phyloP scores from a whole-genome alignment of 106 monocot genomes.

The Hemerocallis citrina region DNA sequence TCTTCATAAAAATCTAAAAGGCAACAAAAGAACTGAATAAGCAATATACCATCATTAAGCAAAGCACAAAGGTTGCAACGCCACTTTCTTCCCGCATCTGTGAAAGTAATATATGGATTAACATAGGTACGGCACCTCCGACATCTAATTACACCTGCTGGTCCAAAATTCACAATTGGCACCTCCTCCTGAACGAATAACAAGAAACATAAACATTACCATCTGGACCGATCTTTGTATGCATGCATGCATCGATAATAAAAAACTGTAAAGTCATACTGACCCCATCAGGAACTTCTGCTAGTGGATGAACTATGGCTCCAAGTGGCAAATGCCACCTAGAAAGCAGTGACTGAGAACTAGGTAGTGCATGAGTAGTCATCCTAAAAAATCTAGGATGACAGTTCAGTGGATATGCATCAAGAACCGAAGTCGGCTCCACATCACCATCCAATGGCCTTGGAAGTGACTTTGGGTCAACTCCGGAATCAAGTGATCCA shows the following conservation, averaged over 20 bases:
- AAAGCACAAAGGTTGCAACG: slow-evolving; percentile 92
- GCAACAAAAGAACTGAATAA: too few species aligned
- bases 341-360: slow-evolving; percentile 77
- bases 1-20: too few species aligned
- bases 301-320: slow-evolving; percentile 81
- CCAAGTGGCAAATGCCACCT: slow-evolving; percentile 99
- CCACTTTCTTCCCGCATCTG: slow-evolving; percentile 95
- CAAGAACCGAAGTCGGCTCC: slow-evolving; percentile 45
- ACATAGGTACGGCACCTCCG: slow-evolving; percentile 89
- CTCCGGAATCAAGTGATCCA: slow-evolving; percentile 72
- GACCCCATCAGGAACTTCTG: slow-evolving; percentile 87
- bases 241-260: neutral
- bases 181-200: slow-evolving; percentile 67
- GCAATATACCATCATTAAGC: slow-evolving; percentile 83
- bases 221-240: neutral
- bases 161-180: slow-evolving; percentile 89
- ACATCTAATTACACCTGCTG: slow-evolving; percentile 81
- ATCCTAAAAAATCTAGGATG: slow-evolving; percentile 75
- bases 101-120: slow-evolving; percentile 89
- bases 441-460: slow-evolving; percentile 61
- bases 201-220: neutral
- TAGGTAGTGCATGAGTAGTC: slow-evolving; percentile 88
- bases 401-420: slow-evolving; percentile 79
- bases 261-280: slow-evolving; percentile 11
- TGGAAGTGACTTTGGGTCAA: slow-evolving; percentile 60